Evolutionary conservation across 2,329 filamentous ascomycete genomes (phyloP).

Genomic region (Xylaria sp.): DNA sequence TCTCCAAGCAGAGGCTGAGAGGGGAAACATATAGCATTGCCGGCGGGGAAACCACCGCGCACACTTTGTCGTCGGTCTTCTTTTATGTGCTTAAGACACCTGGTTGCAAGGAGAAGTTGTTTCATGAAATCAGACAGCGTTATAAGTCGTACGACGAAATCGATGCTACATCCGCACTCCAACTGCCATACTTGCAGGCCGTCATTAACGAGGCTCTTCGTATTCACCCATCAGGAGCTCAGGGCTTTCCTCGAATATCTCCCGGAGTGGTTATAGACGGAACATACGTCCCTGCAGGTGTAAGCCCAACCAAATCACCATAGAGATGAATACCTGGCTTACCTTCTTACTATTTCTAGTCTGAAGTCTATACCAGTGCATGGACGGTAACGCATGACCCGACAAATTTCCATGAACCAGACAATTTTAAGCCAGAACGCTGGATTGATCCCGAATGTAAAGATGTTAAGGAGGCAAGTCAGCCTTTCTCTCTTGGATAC

Average conservation of each 20-base stretch:
- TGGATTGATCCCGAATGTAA: constrained; percentile 12
- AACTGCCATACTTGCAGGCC: constrained; percentile 42
- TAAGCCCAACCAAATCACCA: not conserved
- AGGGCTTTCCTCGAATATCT: not conserved
- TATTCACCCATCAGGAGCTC: not conserved
- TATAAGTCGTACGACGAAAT: constrained; percentile 41
- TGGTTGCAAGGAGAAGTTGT: constrained; percentile 27
- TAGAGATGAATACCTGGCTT: no score
- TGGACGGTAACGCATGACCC: not conserved
- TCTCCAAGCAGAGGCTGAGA: no score
- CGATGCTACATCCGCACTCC: constrained; percentile 25
- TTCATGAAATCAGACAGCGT: constrained; percentile 37
- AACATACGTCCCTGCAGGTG: not conserved
- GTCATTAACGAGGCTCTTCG: constrained; percentile 39
- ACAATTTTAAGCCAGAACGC: constrained; percentile 22
- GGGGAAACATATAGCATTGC: no score
- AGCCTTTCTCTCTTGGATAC: constrained; percentile 28
- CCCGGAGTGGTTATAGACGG: not conserved
- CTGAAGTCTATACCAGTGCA: no score
- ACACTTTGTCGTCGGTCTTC: constrained; percentile 43
- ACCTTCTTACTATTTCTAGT: no score
- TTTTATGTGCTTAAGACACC: constrained; percentile 42
- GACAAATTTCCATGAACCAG: constrained; percentile 18
- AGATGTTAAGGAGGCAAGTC: constrained; percentile 10
- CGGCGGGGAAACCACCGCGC: constrained; percentile 56